Conservation (phyloP, 805 yeast species). For the Ogataea wickerhamii region DNA sequence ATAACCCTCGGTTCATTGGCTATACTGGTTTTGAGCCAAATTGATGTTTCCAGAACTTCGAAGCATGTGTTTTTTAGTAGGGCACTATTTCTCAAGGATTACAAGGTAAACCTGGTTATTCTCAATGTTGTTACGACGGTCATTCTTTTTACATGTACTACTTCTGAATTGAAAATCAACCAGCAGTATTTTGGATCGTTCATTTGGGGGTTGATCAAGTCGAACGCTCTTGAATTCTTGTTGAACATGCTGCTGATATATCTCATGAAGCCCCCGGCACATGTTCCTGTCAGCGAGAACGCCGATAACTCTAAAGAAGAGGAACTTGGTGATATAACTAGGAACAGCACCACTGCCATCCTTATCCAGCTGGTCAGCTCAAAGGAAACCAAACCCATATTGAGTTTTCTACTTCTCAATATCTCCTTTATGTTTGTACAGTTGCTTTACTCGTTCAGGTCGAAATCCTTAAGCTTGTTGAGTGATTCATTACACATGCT, state of each 20-base stretch:
- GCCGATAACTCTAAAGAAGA: neutral
- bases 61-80: constrained; percentile 22
- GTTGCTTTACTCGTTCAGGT: constrained; percentile 83
- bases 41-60: constrained; percentile 21
- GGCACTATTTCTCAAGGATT: constrained; percentile 20
- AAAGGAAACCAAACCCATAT: constrained; percentile 81
- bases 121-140: constrained; percentile 16
- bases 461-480: constrained; percentile 84
- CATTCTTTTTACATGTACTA: constrained; percentile 13
- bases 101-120: constrained; percentile 23
- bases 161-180: constrained; percentile 2
- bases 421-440: constrained; percentile 94
- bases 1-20: constrained; percentile 30
- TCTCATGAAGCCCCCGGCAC: constrained; percentile 15
- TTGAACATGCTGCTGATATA: constrained; percentile 13
- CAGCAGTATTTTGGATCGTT: constrained; percentile 1
- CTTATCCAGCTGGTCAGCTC: constrained; percentile 39
- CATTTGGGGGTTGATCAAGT: constrained; percentile 4
- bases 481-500: constrained; percentile 97
- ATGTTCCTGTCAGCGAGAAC: neutral
- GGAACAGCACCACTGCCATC: constrained; percentile 9
- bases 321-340: neutral
- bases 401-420: constrained; percentile 79
- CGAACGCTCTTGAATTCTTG: constrained; percentile 9
- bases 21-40: constrained; percentile 28